These are phyloP conservation scores for Diaporthe batatas DNA, from an alignment of 2,329 filamentous ascomycete species.

Conservation along the genomic window DNA sequence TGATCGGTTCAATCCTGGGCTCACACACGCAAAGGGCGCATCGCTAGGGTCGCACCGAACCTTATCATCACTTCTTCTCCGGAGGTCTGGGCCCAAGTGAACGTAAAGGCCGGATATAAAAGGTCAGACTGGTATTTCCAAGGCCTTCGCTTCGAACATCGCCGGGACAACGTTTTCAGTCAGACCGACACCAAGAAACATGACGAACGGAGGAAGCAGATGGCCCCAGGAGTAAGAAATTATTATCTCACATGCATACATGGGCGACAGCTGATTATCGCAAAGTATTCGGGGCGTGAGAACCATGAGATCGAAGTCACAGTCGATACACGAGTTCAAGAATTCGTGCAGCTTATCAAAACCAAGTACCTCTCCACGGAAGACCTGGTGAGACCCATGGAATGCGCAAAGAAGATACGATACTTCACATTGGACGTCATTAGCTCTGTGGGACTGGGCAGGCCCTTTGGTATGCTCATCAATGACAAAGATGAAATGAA, in stretches of 20 bases:
- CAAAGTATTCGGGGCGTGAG: conserved; percentile 67
- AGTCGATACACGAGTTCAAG: conserved; percentile 61
- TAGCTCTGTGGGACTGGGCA: conserved; percentile 63
- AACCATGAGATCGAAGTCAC: conserved; percentile 63
- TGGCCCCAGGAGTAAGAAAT: conserved; percentile 16
- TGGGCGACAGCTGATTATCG: conserved; percentile 3
- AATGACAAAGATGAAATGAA: conserved; percentile 56
- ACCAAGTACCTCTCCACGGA: conserved; percentile 57
- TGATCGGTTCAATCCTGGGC: not conserved
- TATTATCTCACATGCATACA: conserved; percentile 40
- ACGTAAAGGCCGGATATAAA: conserved; percentile 56
- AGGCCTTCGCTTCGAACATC: conserved; percentile 61
- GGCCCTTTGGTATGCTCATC: conserved; percentile 61
- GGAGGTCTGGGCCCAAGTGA: conserved; percentile 60
- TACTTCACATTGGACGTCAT: conserved; percentile 69
- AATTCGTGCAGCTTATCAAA: conserved; percentile 60
- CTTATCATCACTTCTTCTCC: conserved; percentile 63
- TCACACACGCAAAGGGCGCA: conserved; percentile 16
- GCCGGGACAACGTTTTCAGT: conserved; percentile 66
- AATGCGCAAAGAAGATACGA: conserved; percentile 61
- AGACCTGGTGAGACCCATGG: conserved; percentile 52
- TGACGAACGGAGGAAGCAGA: conserved; percentile 57
- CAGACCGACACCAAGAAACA: conserved; percentile 64
- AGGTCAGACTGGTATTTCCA: conserved; percentile 60
- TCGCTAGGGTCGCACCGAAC: conserved; percentile 46